A percentile compares a stretch with the other conserved stretches of the same genome.
These are phyloP conservation scores for Porcisia deanei DNA, from an alignment of 208 protist species.

Conservation along the genomic window DNA sequence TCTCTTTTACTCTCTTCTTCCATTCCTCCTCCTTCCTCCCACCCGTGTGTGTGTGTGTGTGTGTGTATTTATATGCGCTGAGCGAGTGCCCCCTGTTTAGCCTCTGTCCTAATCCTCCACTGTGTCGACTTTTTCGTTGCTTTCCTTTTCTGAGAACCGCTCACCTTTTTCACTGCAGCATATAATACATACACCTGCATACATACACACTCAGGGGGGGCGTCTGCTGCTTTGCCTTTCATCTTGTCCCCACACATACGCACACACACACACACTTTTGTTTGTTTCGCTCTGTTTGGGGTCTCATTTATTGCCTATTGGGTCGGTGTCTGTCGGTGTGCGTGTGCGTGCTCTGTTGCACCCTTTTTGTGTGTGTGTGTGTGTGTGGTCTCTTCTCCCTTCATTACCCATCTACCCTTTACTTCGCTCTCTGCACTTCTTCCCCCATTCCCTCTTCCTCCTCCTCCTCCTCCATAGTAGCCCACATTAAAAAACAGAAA, in stretches of 20 bases:
- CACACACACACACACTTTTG: not conserved
- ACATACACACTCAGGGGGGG: not conserved
- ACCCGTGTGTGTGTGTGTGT: not conserved
- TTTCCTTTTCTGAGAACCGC: not conserved
- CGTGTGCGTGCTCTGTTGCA: too few species aligned
- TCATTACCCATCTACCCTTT: not conserved
- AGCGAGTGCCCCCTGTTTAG: not conserved
- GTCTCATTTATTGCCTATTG: constrained; percentile 2
- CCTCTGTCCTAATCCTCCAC: constrained; percentile 1
- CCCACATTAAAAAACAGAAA: not conserved
- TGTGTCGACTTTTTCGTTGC: not conserved
- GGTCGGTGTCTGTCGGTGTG: too few species aligned
- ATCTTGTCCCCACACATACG: not conserved
- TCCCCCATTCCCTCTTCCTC: not conserved
- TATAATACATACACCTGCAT: not conserved
- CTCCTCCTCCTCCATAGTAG: too few species aligned
- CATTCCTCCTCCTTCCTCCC: not conserved
- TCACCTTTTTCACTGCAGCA: not conserved
- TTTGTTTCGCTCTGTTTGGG: not conserved
- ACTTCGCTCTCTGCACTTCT: not conserved
- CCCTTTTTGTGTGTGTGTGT: constrained; percentile 10
- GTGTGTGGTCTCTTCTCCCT: not conserved
- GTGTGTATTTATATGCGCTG: not conserved
- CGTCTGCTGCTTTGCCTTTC: not conserved
- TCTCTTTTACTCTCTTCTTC: not conserved